phyloP scores from a whole-genome alignment of 1,139 yeast species.

The Geotrichum carabidarum region DNA sequence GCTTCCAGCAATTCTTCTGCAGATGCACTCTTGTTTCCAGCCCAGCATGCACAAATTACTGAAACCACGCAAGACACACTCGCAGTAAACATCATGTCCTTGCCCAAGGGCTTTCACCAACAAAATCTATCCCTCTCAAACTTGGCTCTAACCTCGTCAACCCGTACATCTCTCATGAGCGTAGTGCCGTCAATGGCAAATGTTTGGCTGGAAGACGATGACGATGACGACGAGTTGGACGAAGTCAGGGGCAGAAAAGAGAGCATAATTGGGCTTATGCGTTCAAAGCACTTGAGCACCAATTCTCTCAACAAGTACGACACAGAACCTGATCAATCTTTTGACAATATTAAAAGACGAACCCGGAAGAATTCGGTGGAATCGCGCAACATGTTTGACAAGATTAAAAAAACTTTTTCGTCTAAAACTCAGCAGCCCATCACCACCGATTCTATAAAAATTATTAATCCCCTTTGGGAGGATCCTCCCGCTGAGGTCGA shows the following conservation, averaged over 20 bases:
- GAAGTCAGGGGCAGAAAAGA: background rate
- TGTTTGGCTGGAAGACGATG: constrained; percentile 20
- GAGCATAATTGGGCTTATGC: background rate
- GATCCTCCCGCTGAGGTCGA: background rate
- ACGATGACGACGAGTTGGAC: constrained; percentile 10
- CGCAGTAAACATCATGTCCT: constrained; percentile 15
- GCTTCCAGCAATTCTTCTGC: background rate
- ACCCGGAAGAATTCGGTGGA: background rate
- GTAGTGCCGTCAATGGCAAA: constrained; percentile 13
- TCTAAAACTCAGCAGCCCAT: constrained; percentile 1
- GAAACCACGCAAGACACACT: constrained; percentile 7
- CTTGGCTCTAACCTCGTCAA: background rate
- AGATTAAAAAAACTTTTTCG: background rate
- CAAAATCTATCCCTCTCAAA: background rate
- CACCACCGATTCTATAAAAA: background rate
- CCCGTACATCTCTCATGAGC: constrained; percentile 9
- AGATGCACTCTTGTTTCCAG: background rate
- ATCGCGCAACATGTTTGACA: background rate
- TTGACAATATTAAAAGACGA: background rate
- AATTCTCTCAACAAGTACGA: background rate
- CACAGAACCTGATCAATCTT: background rate
- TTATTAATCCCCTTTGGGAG: constrained; percentile 1
- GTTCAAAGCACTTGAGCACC: background rate
- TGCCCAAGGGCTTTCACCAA: constrained; percentile 9
- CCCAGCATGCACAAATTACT: background rate